Conservation (phyloP, 306 rosid species). For the Rosa rugosa region DNA sequence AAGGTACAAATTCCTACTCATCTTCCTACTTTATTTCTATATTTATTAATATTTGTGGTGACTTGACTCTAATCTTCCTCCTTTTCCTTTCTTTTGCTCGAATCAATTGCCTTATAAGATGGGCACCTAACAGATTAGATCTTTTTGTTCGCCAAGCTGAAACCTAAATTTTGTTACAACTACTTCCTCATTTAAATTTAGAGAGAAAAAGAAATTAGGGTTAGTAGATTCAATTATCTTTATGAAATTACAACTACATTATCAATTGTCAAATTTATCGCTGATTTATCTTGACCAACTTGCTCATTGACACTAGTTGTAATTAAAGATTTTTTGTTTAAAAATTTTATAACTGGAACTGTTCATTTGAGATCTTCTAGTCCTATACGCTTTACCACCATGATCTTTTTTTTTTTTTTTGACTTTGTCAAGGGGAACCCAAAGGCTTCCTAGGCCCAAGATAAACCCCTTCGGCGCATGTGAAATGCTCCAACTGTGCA, state of each 20-base stretch:
- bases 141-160: not conserved
- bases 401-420: no score
- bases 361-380: no score
- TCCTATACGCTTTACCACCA: no score
- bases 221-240: not conserved
- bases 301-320: not conserved
- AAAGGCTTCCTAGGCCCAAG: no score
- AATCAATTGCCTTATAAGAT: not conserved
- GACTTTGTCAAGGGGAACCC: no score
- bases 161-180: constrained; percentile 17
- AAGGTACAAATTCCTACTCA: constrained; percentile 25
- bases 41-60: not conserved
- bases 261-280: not conserved
- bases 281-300: not conserved
- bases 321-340: no score
- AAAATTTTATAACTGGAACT: no score
- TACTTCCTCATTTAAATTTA: not conserved
- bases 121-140: not conserved
- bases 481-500: no score
- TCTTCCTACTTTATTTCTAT: constrained; percentile 14
- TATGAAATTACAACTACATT: not conserved
- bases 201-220: not conserved
- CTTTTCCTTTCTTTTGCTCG: not conserved
- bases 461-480: no score
- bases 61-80: constrained; percentile 14